Base-by-base conservation (phyloP, 2,329 filamentous ascomycete genomes). In the Aspergillus bombycis region DNA sequence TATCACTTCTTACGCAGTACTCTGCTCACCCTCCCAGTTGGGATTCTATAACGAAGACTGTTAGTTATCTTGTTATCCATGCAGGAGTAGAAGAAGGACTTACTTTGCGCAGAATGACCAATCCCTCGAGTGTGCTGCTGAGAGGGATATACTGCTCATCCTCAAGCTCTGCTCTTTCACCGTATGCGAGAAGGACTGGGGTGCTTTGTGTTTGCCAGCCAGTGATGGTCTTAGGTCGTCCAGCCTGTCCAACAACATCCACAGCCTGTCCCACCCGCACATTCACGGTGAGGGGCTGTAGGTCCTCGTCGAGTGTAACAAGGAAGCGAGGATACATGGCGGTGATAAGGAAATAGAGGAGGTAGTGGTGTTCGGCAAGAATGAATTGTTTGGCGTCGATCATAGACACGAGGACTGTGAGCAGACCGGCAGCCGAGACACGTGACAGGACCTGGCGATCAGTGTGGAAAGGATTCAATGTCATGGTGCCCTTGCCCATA, bases 161-260 rank as follows among this genome's bases (percentile, higher is more conserved):
- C 79, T 99, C 95, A 57, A 99, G 83, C 83, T 99, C 95, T 11
- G 95, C 95, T 72, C 96, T 87, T 84, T 99, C 95, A 34, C 96
- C 95, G 75, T 97, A 91, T n/a, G 92, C 90, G 72, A 99, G 83
- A 63, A 99, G 84, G 54, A 99, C 95, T 0, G 95, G 95, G n/a
- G 95, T 99, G 82, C 92, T 97, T 84, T 99, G 95, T 69, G 95
- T 99, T 81, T 99, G 95, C 95, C 95, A 99, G 59, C 95, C 95
- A 11, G 95, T 99, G 73, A 99, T 99, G 2, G 95, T 99, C 89
- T 99, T 98, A 70, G 95, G 95, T 67, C 94, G 88, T 77, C 95
- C 95, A 14, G 96, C 95, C 79, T 98, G 95, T 58, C 95, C 96
- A 46, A 99, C 95, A 48, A 99, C 94, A 77, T 99, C 95, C 23